phyloP scores from a whole-genome alignment of 2,329 filamentous ascomycete species.

The Penicillium psychrosexuale region DNA sequence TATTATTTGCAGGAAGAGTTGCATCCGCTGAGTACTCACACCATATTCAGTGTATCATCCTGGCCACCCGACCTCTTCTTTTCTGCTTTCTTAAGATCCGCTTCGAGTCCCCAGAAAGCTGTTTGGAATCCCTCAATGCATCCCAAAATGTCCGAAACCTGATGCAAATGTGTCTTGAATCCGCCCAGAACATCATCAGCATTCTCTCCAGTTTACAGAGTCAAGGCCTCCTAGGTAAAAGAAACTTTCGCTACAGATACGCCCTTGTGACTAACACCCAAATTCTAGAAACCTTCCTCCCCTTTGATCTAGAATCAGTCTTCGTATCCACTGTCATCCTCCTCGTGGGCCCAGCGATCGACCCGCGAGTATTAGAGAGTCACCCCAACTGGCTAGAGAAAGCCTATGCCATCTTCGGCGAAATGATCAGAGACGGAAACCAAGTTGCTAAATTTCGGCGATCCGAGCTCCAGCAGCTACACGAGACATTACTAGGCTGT shows the following conservation, averaged over 20 bases:
- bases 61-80: constrained; percentile 43
- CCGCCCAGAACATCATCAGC: constrained; percentile 43
- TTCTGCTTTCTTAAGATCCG: constrained; percentile 45
- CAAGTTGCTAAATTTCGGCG: constrained; percentile 46
- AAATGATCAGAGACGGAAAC: constrained; percentile 49
- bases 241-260: neutral
- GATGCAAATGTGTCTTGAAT: constrained; percentile 45
- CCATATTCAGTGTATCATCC: constrained; percentile 38
- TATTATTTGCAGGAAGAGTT: neutral
- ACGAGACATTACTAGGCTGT: constrained; percentile 34
- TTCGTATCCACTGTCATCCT: constrained; percentile 47
- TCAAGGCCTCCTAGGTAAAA: constrained; percentile 49
- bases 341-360: constrained; percentile 39
- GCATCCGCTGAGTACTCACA: neutral
- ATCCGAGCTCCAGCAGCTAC: constrained; percentile 45
- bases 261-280: neutral
- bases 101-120: constrained; percentile 27
- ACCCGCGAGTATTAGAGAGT: constrained; percentile 36
- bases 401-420: constrained; percentile 46
- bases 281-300: constrained; percentile 47
- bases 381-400: constrained; percentile 41
- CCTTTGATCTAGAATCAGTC: constrained; percentile 48
- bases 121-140: constrained; percentile 31
- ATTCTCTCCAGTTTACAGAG: constrained; percentile 46
- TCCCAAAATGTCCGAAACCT: constrained; percentile 40